Percentiles rank a stretch among this genome's conserved stretches.
These are phyloP conservation scores for Chamaenerion angustifolium DNA, from an alignment of 345 rosid genomes.

Conservation along the genomic window DNA sequence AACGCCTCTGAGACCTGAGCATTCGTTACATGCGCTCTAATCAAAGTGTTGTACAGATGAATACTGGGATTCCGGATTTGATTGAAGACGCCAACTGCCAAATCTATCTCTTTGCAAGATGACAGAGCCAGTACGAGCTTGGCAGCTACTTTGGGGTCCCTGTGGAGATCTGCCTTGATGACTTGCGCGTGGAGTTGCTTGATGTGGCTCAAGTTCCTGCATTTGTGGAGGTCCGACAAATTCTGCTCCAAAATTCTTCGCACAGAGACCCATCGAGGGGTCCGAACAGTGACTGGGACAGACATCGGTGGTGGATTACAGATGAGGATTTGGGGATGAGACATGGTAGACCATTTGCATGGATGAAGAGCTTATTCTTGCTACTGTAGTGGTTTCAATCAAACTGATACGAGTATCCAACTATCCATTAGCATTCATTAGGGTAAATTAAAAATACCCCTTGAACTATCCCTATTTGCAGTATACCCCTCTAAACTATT, in stretches of 20 bases:
- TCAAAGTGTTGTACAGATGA: constrained; percentile 52
- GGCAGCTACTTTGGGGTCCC: constrained; percentile 44
- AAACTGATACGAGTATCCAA: no score
- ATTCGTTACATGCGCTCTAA: constrained; percentile 51
- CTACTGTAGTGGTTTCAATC: no score
- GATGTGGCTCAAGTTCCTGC: constrained; percentile 35
- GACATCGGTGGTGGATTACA: not conserved
- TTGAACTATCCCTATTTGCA: no score
- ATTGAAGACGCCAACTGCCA: constrained; percentile 50
- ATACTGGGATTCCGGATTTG: constrained; percentile 39
- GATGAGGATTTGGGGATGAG: no score
- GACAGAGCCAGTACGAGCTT: constrained; percentile 62
- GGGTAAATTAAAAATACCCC: no score
- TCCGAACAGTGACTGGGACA: constrained; percentile 25
- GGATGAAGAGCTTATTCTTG: no score
- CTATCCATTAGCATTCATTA: no score
- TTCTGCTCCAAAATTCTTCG: constrained; percentile 58
- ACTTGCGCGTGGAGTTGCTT: constrained; percentile 72
- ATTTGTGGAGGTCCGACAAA: constrained; percentile 60
- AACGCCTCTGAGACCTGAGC: constrained; percentile 42
- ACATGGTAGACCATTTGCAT: no score
- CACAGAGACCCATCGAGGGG: constrained; percentile 57
- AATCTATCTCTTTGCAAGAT: constrained; percentile 37
- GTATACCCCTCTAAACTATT: no score
- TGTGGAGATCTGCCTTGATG: constrained; percentile 41